These are phyloP conservation scores for Calonectria fujianensis DNA, from an alignment of 2,329 filamentous ascomycete species.

Conservation along the genomic window DNA sequence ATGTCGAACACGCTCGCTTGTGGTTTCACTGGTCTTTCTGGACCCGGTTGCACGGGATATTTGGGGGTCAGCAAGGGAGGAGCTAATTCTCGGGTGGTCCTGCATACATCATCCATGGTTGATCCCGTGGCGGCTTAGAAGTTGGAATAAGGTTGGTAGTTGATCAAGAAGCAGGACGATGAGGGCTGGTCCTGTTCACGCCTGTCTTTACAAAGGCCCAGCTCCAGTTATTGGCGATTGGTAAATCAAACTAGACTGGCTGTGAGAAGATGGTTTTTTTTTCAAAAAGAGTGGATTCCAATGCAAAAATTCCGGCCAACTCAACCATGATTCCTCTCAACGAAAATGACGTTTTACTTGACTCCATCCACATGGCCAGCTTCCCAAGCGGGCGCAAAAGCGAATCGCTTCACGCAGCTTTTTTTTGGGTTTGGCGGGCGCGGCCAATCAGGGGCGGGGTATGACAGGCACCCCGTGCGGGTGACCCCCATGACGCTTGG, in stretches of 20 bases:
- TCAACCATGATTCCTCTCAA: no score
- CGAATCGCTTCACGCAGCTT: not conserved
- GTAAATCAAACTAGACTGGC: not conserved
- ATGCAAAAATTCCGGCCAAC: not conserved
- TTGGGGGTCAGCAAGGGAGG: slow-evolving; percentile 8
- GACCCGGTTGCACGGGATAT: not conserved
- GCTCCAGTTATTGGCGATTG: not conserved
- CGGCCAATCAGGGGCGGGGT: slow-evolving; percentile 49
- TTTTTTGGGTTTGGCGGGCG: not conserved
- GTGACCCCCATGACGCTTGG: slow-evolving; percentile 33
- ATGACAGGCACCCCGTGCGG: slow-evolving; percentile 50
- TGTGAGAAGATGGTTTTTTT: not conserved
- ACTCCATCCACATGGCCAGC: not conserved
- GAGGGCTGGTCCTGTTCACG: not conserved
- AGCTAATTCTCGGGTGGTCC: not conserved
- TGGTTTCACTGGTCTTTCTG: slow-evolving; percentile 24
- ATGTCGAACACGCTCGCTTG: slow-evolving; percentile 25
- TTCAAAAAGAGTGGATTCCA: not conserved
- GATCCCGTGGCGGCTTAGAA: not conserved
- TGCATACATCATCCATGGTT: no score
- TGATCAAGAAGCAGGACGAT: not conserved
- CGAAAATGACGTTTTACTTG: not conserved
- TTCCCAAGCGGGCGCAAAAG: not conserved
- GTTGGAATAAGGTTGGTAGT: not conserved
- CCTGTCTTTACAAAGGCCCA: not conserved